Evolutionary conservation across 129 eudicot species (phyloP).

Genomic region (Escallonia herrerae): DNA sequence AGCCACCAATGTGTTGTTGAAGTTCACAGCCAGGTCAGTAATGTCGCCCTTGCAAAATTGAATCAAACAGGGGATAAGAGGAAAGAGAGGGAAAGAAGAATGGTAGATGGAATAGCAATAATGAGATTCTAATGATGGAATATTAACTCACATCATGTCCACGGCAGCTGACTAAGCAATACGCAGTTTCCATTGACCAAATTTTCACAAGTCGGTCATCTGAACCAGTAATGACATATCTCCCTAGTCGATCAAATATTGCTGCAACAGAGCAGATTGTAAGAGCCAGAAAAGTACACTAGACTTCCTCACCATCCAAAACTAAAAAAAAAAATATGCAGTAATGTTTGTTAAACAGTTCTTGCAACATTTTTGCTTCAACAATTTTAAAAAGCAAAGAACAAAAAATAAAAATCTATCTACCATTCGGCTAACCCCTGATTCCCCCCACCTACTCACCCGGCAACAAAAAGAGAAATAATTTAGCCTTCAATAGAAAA

Average conservation of each 20-base stretch:
- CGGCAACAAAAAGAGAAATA: too few relatives aligned
- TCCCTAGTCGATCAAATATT: constrained; percentile 82
- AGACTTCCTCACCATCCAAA: neutral
- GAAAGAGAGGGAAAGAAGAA: constrained; percentile 13
- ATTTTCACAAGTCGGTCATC: constrained; percentile 97
- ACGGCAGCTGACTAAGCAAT: constrained; percentile 96
- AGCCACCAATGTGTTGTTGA: constrained; percentile 78
- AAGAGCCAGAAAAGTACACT: neutral
- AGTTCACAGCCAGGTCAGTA: constrained; percentile 95
- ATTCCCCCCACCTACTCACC: too few relatives aligned
- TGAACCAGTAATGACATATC: constrained; percentile 96
- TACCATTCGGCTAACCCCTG: too few relatives aligned
- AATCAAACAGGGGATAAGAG: constrained; percentile 10
- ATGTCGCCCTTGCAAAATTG: constrained; percentile 75
- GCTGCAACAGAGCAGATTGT: constrained; percentile 39
- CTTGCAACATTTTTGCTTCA: too few relatives aligned
- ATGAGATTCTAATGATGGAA: neutral
- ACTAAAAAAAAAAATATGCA: too few relatives aligned
- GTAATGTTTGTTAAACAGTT: too few relatives aligned
- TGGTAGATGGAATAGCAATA: constrained; percentile 1
- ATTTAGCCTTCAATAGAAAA: too few relatives aligned
- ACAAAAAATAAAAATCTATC: neutral
- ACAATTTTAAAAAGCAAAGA: too few relatives aligned
- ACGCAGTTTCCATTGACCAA: constrained; percentile 99
- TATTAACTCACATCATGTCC: constrained; percentile 86